Percentiles rank a stretch among this genome's conserved stretches.
phyloP scores from a whole-genome alignment of 78 protist genomes.

The Dictyostelium intermedium region DNA sequence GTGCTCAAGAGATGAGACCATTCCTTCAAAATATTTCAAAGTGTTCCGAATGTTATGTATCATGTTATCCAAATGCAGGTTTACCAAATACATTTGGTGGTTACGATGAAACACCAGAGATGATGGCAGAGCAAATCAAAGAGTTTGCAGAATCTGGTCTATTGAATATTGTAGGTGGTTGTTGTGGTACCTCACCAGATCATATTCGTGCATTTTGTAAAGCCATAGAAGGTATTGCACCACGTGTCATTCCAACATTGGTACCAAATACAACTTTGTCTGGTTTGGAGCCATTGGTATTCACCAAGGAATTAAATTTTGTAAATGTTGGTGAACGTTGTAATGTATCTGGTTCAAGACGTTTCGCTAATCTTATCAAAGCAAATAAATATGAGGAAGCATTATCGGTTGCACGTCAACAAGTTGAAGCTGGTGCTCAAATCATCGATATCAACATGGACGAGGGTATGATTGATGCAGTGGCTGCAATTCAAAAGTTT shows the following conservation, averaged over 20 bases:
- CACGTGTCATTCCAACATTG: conserved; percentile 21
- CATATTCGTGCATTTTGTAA: conserved; percentile 94
- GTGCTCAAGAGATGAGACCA: conserved; percentile 96
- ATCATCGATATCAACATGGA: conserved; percentile 98
- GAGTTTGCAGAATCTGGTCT: conserved; percentile 90
- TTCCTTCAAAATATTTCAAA: conserved; percentile 84
- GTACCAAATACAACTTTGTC: conserved; percentile 59
- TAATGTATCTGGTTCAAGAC: conserved; percentile 98
- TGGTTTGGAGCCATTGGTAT: conserved; percentile 92
- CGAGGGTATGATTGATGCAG: conserved; percentile 98
- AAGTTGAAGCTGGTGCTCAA: conserved; percentile 97
- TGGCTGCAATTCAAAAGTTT: conserved; percentile 91
- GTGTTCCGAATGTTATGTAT: conserved; percentile 21
- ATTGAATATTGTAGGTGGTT: conserved; percentile 97
- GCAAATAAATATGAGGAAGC: conserved; percentile 92
- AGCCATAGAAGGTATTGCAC: conserved; percentile 44
- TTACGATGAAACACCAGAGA: conserved; percentile 95
- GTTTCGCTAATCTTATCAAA: conserved; percentile 91
- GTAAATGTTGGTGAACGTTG: conserved; percentile 99
- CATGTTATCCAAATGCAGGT: conserved; percentile 98
- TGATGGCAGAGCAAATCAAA: conserved; percentile 79
- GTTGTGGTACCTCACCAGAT: conserved; percentile 98
- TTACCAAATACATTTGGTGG: conserved; percentile 98
- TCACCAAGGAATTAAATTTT: conserved; percentile 85
- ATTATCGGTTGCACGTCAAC: conserved; percentile 89